Evolutionary conservation across 257 asterid genomes (phyloP), one percentile per base, ranked within the genome.

Genomic region (Jacaranda copaia): DNA sequence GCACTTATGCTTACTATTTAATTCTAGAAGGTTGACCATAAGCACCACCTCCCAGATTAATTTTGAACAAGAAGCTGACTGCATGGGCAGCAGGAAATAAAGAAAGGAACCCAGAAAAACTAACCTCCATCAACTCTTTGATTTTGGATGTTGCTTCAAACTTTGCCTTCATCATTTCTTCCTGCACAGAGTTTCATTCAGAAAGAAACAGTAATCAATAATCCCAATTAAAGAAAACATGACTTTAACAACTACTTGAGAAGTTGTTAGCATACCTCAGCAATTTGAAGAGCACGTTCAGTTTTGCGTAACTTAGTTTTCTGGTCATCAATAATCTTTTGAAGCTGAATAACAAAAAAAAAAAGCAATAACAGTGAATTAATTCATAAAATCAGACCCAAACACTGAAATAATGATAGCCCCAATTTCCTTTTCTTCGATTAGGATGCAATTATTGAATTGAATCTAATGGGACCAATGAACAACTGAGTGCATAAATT

Each of bases 251-350:
- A 40, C 68, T 53, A 40, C 58, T 38, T 73, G 46, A 79, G 57
- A 36, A 58, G 35, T 59, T 72, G 36, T 72, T 53, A 63, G 64
- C 80, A 77, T 81, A 88, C 99, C 96, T 95, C 98, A 35, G 99
- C 97, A 78, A 90, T 85, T 75, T 86, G 89, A 87, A 91, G 99
- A 72, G 99, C 97, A 14, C 98, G 94, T 79, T 91, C 91, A 81
- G 97, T 92, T 89, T 95, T 93, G 18, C 88, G 94, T 79, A 95
- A 76, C 87, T 84, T 91, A n/a, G 84, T 79, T 82, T 84, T 91
- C 87, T 90, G 97, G 66, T 88, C 91, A 68, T 81, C 88, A 42
- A 85, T 77, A 42, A 61, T 83, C 79, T 85, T 90, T 79, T 91
- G 85, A 75, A 90, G 96, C 98, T 95, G 97, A 48, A 70, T 46